Percentiles rank a stretch among this genome's conserved stretches.
These are phyloP conservation scores for Sporobolomyces phaffii DNA, from an alignment of 768 basidiomycete genomes.

Conservation along the genomic window DNA sequence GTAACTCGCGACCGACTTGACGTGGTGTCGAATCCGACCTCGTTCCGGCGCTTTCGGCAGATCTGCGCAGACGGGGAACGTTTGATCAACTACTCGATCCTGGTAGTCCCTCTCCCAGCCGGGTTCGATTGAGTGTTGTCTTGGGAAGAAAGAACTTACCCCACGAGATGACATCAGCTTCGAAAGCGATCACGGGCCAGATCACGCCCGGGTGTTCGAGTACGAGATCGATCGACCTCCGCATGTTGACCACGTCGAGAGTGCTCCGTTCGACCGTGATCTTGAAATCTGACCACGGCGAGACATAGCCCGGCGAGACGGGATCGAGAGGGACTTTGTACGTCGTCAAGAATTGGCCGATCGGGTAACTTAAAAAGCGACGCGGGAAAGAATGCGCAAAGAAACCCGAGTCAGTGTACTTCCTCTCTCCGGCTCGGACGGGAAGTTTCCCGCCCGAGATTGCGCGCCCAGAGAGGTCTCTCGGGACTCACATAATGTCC, in stretches of 20 bases:
- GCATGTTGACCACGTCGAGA: constrained; percentile 56
- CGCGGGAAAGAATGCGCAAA: too few relatives aligned
- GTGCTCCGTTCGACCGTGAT: constrained; percentile 59
- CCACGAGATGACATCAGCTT: constrained; percentile 83
- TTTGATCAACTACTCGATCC: background rate
- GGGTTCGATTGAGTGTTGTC: too few relatives aligned
- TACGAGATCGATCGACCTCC: constrained; percentile 62
- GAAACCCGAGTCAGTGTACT: too few relatives aligned
- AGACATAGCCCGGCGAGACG: constrained; percentile 50
- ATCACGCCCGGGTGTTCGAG: constrained; percentile 74
- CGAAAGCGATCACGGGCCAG: constrained; percentile 83
- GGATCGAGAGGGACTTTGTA: constrained; percentile 61
- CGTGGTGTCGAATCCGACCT: constrained; percentile 69
- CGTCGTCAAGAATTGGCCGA: constrained; percentile 68
- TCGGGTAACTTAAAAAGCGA: constrained; percentile 39
- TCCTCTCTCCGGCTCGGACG: too few relatives aligned
- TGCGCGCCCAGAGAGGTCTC: too few relatives aligned
- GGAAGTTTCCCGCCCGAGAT: too few relatives aligned
- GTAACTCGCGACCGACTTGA: constrained; percentile 67
- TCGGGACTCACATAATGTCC: constrained; percentile 67
- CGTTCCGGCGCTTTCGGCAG: constrained; percentile 61
- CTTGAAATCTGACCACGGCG: constrained; percentile 52
- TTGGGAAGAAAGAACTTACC: constrained; percentile 53
- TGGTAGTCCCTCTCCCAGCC: too few relatives aligned
- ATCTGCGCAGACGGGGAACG: constrained; percentile 3